Conservation (phyloP, 305 asterid species). For the Petunia hybrid region DNA sequence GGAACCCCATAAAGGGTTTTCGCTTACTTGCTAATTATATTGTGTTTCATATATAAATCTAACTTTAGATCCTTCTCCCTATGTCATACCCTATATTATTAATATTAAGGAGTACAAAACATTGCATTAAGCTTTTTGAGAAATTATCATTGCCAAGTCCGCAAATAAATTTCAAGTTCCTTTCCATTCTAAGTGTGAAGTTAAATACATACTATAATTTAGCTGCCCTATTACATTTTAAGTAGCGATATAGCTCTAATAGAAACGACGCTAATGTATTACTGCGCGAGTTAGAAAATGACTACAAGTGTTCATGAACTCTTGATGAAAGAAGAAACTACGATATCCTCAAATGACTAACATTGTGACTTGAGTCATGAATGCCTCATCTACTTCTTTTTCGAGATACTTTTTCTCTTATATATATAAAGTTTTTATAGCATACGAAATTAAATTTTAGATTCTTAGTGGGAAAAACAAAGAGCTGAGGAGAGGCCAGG, state of each 20-base stretch:
- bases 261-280: too few species aligned
- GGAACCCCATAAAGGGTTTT: conserved; percentile 30
- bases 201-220: neutral
- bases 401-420: neutral
- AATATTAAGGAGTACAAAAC: too few species aligned
- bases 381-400: neutral
- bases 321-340: neutral
- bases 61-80: neutral
- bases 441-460: neutral
- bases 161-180: neutral
- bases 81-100: neutral
- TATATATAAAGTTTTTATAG: neutral
- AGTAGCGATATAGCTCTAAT: too few species aligned
- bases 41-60: neutral
- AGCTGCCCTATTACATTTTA: neutral
- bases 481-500: neutral
- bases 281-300: neutral
- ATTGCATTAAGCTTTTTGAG: neutral
- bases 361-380: neutral
- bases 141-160: neutral
- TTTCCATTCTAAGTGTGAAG: neutral
- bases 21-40: neutral
- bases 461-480: neutral
- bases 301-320: neutral
- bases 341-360: neutral